Evolutionary conservation across 1,284 basidiomycete genomes (phyloP), one percentile per base, ranked within the genome.

Genomic region (Ustilago crameri): DNA sequence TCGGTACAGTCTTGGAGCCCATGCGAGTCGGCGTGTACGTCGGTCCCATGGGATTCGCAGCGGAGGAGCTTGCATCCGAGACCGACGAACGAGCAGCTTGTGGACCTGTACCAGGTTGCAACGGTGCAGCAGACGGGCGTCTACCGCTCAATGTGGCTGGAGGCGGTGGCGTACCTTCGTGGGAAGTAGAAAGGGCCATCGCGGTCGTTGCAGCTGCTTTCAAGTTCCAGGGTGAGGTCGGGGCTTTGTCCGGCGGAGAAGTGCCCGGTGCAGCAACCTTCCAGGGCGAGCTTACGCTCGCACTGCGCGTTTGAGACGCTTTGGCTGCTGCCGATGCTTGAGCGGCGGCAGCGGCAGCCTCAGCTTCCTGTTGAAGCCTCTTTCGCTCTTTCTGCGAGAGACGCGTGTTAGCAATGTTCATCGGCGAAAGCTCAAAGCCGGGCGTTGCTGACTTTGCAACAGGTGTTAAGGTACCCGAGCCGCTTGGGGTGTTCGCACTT

Each of bases 301-400:
- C 58, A 45, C 40, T 61, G 42, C 57, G 63, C 17, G 42, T 17
- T 10, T 37, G 50, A 34, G 57, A 24, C 0, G 60, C 57, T 43
- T 42, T 27, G 18, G 52, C 53, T 20, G 47, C 51, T 8, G 53
- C 49, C 18, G 49, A 47, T 9, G 56, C 54, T 7, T 44, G 55
- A 1, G 54, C 46, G 24, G 62, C 49, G n/a, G 63, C 61, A 3
- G 64, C 60, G 9, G 60, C 59, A 10, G 43, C 48, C 41, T 67
- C 61, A 9, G 70, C 61, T 51, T 52, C 50, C 40, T 71, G 67
- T 54, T 73, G 71, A 51, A 70, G 77, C 30, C 73, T 75, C 63
- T 80, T 80, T 18, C 80, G 62, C 42, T 80, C 79, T 43, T 79
- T 78, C 46, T 82, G 80, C 32, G 78, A 79, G n/a, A 80, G 52